Evolutionary conservation across 2,329 filamentous ascomycete species (phyloP).

Genomic region (Fusarium foetens): DNA sequence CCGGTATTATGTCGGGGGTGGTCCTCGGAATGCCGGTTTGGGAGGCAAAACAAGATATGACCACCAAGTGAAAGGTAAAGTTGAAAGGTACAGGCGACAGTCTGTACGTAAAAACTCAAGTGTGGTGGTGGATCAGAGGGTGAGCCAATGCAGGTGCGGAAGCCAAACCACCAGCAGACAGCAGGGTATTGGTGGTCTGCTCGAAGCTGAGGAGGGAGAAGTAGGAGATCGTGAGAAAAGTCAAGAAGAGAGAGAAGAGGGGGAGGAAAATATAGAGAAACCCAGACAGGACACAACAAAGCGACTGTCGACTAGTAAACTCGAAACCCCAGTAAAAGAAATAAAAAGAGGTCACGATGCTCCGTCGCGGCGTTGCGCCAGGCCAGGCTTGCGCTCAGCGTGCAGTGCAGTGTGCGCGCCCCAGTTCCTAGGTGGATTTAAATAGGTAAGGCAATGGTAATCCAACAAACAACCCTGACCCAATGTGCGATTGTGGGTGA

Average conservation of each 20-base stretch:
- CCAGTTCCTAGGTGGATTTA: conserved; percentile 41
- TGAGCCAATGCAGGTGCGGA: conserved; percentile 46
- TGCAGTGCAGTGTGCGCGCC: conserved; percentile 33
- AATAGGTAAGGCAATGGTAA: conserved; percentile 33
- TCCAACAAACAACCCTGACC: conserved; percentile 37
- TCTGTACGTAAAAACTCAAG: conserved; percentile 51
- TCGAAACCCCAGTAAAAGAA: conserved; percentile 34
- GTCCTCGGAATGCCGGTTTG: conserved; percentile 40
- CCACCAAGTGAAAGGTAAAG: conserved; percentile 13
- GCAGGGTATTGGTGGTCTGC: conserved; percentile 33
- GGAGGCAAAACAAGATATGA: conserved; percentile 34
- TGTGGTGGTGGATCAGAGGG: conserved; percentile 48
- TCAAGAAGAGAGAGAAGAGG: conserved; percentile 10
- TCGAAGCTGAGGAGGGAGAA: background rate
- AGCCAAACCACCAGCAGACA: conserved; percentile 37
- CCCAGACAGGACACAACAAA: conserved; percentile 6
- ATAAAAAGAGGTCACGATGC: conserved; percentile 44
- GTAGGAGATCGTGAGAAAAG: conserved; percentile 20
- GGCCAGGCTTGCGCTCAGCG: conserved; percentile 25
- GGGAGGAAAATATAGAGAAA: conserved; percentile 23
- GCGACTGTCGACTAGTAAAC: conserved; percentile 25
- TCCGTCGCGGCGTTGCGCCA: conserved; percentile 44
- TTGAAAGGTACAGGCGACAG: conserved; percentile 19
- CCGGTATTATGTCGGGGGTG: conserved; percentile 42
- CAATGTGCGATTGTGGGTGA: conserved; percentile 42